A percentile compares a stretch with the other conserved stretches of the same genome.
Conservation (phyloP, 179 eudicot species). For the Camellia oleifera region DNA sequence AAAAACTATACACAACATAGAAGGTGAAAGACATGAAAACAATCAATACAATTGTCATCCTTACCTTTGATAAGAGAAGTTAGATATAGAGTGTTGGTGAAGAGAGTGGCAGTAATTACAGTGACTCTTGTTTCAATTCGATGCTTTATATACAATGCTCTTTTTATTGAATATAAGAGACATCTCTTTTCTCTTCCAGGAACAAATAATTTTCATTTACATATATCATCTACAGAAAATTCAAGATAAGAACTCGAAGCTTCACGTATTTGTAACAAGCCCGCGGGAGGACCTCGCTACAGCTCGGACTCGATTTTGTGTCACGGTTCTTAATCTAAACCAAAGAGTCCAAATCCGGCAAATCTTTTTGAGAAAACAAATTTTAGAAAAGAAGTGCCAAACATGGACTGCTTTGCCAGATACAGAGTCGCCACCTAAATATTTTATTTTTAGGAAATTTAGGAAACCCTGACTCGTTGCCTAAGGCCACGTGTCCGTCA, state of each 20-base stretch:
- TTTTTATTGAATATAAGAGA: not conserved
- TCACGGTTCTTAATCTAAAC: too few species aligned
- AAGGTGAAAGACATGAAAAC: not conserved
- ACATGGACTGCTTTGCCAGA: too few species aligned
- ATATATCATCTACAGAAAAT: not conserved
- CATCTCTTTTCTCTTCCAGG: not conserved
- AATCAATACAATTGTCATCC: not conserved
- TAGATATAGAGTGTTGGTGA: not conserved
- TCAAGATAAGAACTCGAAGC: not conserved
- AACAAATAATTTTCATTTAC: not conserved
- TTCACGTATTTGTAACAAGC: not conserved
- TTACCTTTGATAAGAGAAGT: not conserved
- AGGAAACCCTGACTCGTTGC: too few species aligned
- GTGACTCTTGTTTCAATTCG: not conserved
- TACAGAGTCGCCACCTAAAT: too few species aligned
- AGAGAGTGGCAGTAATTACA: not conserved
- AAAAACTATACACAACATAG: not conserved
- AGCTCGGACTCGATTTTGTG: too few species aligned
- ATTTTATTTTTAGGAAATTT: too few species aligned
- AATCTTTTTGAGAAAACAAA: too few species aligned
- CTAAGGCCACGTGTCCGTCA: too few species aligned
- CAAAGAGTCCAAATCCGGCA: too few species aligned
- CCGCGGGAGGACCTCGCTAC: too few species aligned
- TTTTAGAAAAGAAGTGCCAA: too few species aligned
- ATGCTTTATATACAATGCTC: not conserved